Percentiles rank a stretch among this genome's conserved stretches.
phyloP scores from a whole-genome alignment of 768 basidiomycete genomes.

The Fomitopsis serialis region DNA sequence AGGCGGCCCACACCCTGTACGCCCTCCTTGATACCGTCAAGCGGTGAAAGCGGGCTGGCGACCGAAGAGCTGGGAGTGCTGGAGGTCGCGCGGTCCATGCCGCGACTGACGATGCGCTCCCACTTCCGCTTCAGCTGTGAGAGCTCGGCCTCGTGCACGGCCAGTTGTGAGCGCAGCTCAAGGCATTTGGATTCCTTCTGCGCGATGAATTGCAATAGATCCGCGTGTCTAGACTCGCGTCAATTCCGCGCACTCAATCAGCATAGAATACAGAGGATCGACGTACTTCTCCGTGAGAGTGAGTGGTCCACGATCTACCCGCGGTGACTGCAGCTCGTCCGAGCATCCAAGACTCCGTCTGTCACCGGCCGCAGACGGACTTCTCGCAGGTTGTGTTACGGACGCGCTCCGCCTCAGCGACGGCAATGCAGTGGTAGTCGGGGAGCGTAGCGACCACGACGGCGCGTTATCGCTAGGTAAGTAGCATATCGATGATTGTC shows the following conservation, averaged over 20 bases:
- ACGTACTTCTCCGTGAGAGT: slow-evolving; percentile 74
- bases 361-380: slow-evolving; percentile 20
- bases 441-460: slow-evolving; percentile 18
- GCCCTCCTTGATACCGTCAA: slow-evolving; percentile 63
- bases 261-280: not conserved
- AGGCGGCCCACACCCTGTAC: slow-evolving; percentile 55
- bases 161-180: slow-evolving; percentile 72
- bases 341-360: slow-evolving; percentile 24
- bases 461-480: slow-evolving; percentile 27
- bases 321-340: slow-evolving; percentile 6
- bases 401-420: slow-evolving; percentile 19
- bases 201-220: slow-evolving; percentile 77
- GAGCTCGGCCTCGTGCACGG: slow-evolving; percentile 67
- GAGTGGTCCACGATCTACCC: slow-evolving; percentile 30
- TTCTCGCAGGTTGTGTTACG: slow-evolving; percentile 8
- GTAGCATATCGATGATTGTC: slow-evolving; percentile 55
- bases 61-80: slow-evolving; percentile 7
- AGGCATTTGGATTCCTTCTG: slow-evolving; percentile 84
- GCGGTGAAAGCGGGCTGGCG: slow-evolving; percentile 6
- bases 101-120: slow-evolving; percentile 72
- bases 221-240: slow-evolving; percentile 55
- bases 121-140: slow-evolving; percentile 75
- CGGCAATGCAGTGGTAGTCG: slow-evolving; percentile 10
- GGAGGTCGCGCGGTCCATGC: slow-evolving; percentile 37
- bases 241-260: not conserved